Conservation (phyloP, 2,329 filamentous ascomycete species). For the Pseudogymnoascus sp. region DNA sequence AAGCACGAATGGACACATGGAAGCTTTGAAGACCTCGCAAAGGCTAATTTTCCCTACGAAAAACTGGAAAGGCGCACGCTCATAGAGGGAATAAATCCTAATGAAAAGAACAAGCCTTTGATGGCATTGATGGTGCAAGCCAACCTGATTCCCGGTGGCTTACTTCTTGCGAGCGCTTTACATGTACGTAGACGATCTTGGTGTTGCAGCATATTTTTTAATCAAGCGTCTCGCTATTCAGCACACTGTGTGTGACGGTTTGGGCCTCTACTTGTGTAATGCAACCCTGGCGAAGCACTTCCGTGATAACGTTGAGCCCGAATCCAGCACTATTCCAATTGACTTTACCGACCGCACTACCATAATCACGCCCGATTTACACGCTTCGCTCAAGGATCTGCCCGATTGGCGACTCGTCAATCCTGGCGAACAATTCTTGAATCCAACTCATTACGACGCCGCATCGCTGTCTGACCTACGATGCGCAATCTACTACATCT, state of each 20-base stretch:
- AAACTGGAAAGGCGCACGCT: not conserved
- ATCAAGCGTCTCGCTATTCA: not conserved
- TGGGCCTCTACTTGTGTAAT: not conserved
- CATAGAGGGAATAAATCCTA: not conserved
- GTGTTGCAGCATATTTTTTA: not conserved
- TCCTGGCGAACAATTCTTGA: not conserved
- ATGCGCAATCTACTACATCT: conserved; percentile 3
- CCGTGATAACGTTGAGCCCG: not conserved
- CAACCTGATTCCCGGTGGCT: not conserved
- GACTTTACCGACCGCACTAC: not conserved
- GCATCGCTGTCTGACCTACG: not conserved
- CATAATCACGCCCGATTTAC: not conserved
- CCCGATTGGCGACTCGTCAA: not conserved
- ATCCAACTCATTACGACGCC: not conserved
- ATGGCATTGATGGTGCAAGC: not conserved
- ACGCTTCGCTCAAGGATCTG: not conserved
- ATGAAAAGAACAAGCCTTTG: not conserved
- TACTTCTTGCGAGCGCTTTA: not conserved
- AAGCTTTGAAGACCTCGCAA: conserved; percentile 4
- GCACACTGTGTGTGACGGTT: conserved; percentile 4
- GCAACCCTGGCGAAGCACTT: not conserved
- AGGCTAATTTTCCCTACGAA: not conserved
- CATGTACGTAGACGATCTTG: conserved; percentile 1
- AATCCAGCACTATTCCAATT: not conserved
- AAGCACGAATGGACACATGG: conserved; percentile 2